Evolutionary conservation across 2,329 filamentous ascomycete genomes (phyloP), one percentile per base, ranked within the genome.

Genomic region (Monosporascus sp.): DNA sequence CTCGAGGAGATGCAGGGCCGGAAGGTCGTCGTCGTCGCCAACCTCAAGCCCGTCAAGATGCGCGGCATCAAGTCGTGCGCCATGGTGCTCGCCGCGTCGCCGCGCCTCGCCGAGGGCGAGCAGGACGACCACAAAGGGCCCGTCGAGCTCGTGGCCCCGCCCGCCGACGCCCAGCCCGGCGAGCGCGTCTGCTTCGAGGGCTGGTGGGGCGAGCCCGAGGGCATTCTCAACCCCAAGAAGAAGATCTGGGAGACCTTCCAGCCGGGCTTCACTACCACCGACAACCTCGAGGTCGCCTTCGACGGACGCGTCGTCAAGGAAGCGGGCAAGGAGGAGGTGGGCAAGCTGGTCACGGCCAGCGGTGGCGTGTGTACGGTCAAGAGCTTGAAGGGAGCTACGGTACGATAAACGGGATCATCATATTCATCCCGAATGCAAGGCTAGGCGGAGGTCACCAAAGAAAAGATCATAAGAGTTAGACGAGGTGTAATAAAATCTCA

Each of bases 11-110:
- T 99, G 94, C 94, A 99, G 72, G 85, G 86, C 67, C 90, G 94
- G 70, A 96, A 95, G 76, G 90, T 99, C 56, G 83, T 99, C 34
- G 89, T 94, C 1, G 93, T 99, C 22, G 96, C 90, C 80, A 99
- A 99, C 74, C 83, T 99, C 62, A 99, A 99, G 81, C 94, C 94
- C 49, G 94, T 97, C 71, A 99, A 95, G 72, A 99, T 99, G 94
- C 89, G 94, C 59, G 94, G 94, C 61, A 80, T 84, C 75, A 84
- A 84, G 75, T 84, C 81, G 3, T 81, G 75, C 61, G 81, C 66
- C 66, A 97, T 99, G 94, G 94, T 99, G 17, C 82, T 99, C 39
- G 94, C 94, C 9, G 94, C 94, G 2, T 96, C 90, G 18, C 94
- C 93, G n/a, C 80, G 81, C 54, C 71, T 89, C 47, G 85, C 86